A percentile compares a stretch with the other conserved stretches of the same genome.
These are phyloP conservation scores for Calocybe gangraenosa DNA, from an alignment of 768 basidiomycete genomes.

Conservation along the genomic window DNA sequence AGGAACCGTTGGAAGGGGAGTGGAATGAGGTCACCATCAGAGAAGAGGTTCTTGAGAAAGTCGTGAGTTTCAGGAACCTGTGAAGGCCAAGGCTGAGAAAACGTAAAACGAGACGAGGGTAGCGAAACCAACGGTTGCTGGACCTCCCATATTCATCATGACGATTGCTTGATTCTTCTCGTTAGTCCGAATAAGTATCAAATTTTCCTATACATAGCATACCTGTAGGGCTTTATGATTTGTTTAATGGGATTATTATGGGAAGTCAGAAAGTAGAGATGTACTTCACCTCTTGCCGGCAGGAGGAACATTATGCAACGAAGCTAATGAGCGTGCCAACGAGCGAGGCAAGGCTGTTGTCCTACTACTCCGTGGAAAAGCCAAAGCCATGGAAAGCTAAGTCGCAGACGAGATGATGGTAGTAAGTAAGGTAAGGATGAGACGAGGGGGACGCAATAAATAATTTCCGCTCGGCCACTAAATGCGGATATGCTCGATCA, in stretches of 20 bases:
- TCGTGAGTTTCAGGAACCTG: slow-evolving; percentile 90
- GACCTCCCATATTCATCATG: slow-evolving; percentile 99
- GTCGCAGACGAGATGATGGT: no score
- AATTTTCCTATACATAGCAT: slow-evolving; percentile 3
- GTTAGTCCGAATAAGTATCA: slow-evolving; percentile 11
- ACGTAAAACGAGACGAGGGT: slow-evolving; percentile 1
- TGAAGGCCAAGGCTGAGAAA: slow-evolving; percentile 9
- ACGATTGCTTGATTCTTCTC: slow-evolving; percentile 60
- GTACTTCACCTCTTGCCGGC: slow-evolving; percentile 50
- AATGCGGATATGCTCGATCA: no score
- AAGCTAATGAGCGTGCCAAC: slow-evolving; percentile 40
- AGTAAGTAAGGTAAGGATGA: no score
- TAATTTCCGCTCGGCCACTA: no score
- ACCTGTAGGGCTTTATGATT: slow-evolving; percentile 57
- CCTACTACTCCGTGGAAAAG: slow-evolving; percentile 9
- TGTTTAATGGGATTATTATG: slow-evolving; percentile 14
- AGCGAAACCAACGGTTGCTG: slow-evolving; percentile 65
- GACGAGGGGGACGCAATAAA: no score
- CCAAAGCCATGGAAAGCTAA: slow-evolving; percentile 10
- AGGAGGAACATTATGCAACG: slow-evolving; percentile 34
- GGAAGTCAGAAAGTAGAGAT: slow-evolving; percentile 7
- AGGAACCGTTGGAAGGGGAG: slow-evolving; percentile 86
- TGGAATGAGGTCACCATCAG: slow-evolving; percentile 91
- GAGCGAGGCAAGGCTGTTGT: slow-evolving; percentile 18
- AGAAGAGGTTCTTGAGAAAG: slow-evolving; percentile 90